A percentile compares a stretch with the other conserved stretches of the same genome.
Conservation (phyloP, 495 filamentous ascomycete species). For the Penicillium salamii region DNA sequence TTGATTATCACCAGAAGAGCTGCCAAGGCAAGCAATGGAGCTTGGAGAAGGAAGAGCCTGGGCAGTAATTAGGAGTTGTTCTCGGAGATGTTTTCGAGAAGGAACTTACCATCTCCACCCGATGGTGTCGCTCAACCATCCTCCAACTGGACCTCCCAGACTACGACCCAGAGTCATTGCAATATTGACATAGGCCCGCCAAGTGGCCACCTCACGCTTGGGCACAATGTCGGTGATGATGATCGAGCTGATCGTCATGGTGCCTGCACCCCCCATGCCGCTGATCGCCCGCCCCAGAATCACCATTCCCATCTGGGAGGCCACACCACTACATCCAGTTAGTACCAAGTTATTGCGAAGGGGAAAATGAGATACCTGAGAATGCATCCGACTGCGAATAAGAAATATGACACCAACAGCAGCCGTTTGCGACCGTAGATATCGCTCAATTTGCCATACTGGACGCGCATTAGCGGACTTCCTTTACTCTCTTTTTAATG, state of each 20-base stretch:
- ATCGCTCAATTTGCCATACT: slow-evolving; percentile 48
- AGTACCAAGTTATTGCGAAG: background rate
- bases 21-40: slow-evolving; percentile 51
- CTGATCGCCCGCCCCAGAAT: slow-evolving; percentile 57
- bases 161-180: slow-evolving; percentile 61
- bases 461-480: background rate
- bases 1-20: slow-evolving; percentile 46
- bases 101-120: slow-evolving; percentile 64
- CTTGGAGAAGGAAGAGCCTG: slow-evolving; percentile 62
- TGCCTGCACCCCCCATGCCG: slow-evolving; percentile 58
- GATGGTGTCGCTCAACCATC: slow-evolving; percentile 60
- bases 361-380: slow-evolving; percentile 25
- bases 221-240: slow-evolving; percentile 68
- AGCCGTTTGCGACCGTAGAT: slow-evolving; percentile 46
- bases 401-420: slow-evolving; percentile 37
- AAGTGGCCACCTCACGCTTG: slow-evolving; percentile 62
- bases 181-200: slow-evolving; percentile 66
- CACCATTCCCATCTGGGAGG: slow-evolving; percentile 48
- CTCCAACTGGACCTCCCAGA: slow-evolving; percentile 62
- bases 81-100: background rate
- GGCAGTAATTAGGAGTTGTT: background rate
- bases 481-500: too few species aligned
- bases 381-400: slow-evolving; percentile 43
- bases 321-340: slow-evolving; percentile 44
- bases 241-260: slow-evolving; percentile 53